Conservation (phyloP, 345 rosid genomes). For the Salix suchowensis region DNA sequence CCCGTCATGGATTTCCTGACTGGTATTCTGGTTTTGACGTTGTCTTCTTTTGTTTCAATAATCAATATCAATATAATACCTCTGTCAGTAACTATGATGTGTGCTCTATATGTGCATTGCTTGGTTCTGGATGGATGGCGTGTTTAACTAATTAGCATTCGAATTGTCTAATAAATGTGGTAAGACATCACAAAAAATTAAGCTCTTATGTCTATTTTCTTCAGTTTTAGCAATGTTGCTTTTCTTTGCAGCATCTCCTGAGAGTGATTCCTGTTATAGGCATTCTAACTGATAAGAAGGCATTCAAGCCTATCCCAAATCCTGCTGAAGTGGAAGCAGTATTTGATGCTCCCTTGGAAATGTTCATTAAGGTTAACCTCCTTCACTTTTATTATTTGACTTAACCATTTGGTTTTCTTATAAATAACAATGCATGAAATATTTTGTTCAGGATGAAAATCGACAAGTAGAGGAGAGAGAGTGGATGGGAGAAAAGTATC, state of each 20-base stretch:
- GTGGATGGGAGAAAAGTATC: conserved; percentile 53
- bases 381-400: conserved; percentile 7
- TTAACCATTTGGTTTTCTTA: neutral
- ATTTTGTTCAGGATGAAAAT: conserved; percentile 56
- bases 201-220: neutral
- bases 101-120: neutral
- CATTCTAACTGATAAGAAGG: conserved; percentile 46
- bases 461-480: conserved; percentile 63
- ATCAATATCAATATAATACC: neutral
- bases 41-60: neutral
- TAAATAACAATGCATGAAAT: neutral
- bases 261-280: conserved; percentile 87
- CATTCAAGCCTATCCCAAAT: conserved; percentile 64
- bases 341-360: conserved; percentile 88
- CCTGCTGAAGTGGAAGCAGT: conserved; percentile 83
- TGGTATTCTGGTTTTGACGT: neutral
- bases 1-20: neutral
- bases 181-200: neutral
- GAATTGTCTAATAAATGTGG: neutral
- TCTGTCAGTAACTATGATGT: neutral
- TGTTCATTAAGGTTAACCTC: conserved; percentile 69
- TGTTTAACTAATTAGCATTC: neutral
- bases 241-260: conserved; percentile 69
- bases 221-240: conserved; percentile 12
- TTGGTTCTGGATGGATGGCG: neutral